A percentile compares a stretch with the other conserved stretches of the same genome.
phyloP scores from a whole-genome alignment of 768 basidiomycete genomes.

The Boletellus ananas region DNA sequence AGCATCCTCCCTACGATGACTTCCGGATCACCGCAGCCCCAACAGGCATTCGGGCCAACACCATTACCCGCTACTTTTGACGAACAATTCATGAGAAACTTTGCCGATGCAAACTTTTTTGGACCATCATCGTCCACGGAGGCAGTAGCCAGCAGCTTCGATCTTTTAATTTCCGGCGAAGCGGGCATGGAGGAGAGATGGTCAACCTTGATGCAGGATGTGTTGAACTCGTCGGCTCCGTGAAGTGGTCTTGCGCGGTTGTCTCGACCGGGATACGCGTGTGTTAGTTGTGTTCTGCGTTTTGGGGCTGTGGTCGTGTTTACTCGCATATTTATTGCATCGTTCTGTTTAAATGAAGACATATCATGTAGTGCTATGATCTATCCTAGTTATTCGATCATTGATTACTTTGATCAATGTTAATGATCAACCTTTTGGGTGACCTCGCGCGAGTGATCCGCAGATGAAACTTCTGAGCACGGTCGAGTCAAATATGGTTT shows the following conservation, averaged over 20 bases:
- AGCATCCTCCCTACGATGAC: slow-evolving; percentile 2
- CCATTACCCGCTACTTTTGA: slow-evolving; percentile 9
- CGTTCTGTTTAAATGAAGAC: slow-evolving; percentile 14
- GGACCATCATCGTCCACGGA: slow-evolving; percentile 7
- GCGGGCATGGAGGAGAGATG: slow-evolving; percentile 65
- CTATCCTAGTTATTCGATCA: slow-evolving; percentile 19
- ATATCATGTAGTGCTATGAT: slow-evolving; percentile 17
- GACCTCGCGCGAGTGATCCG: slow-evolving; percentile 22
- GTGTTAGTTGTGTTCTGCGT: not conserved
- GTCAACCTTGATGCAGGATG: slow-evolving; percentile 60
- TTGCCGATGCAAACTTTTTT: slow-evolving; percentile 15
- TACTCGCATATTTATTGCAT: not conserved
- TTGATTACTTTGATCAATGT: slow-evolving; percentile 26
- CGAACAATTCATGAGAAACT: slow-evolving; percentile 16
- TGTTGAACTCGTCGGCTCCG: slow-evolving; percentile 39
- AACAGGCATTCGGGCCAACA: slow-evolving; percentile 8
- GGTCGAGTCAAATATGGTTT: slow-evolving; percentile 15
- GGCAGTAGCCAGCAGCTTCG: slow-evolving; percentile 2
- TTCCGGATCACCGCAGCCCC: slow-evolving; percentile 3
- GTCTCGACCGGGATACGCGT: not conserved
- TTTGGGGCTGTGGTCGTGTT: not conserved
- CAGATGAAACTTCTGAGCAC: slow-evolving; percentile 21
- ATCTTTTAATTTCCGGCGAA: slow-evolving; percentile 53
- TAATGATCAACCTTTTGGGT: slow-evolving; percentile 24
- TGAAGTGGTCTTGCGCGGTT: slow-evolving; percentile 1